Evolutionary conservation across 2,329 filamentous ascomycete species (phyloP).

Genomic region (Thielaviopsis populi): DNA sequence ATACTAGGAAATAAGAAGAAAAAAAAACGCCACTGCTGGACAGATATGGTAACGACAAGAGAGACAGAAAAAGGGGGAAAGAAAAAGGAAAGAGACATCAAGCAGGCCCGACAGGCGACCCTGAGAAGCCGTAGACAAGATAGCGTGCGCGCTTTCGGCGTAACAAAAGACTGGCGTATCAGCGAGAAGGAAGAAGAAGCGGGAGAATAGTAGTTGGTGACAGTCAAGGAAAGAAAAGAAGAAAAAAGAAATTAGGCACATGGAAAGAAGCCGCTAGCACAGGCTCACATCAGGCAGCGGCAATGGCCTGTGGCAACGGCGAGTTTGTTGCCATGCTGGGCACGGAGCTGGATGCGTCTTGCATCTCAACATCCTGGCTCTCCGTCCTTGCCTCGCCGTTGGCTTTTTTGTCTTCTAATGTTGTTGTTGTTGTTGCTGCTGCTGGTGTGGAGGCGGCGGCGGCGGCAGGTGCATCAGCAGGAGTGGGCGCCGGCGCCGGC

Average conservation of each 20-base stretch:
- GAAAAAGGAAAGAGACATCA: background rate
- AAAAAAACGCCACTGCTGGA: background rate
- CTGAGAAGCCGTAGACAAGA: background rate
- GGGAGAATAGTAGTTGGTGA: background rate
- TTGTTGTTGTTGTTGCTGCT: background rate
- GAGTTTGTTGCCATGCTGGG: constrained; percentile 39
- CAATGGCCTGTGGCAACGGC: constrained; percentile 34
- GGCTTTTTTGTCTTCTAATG: constrained; percentile 41
- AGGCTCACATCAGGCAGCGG: constrained; percentile 24
- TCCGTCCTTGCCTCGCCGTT: constrained; percentile 35
- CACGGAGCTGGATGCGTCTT: constrained; percentile 38
- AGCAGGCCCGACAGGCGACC: background rate
- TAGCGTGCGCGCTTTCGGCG: background rate
- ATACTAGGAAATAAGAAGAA: background rate
- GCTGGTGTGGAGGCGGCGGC: background rate
- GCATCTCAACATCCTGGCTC: constrained; percentile 38
- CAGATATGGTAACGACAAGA: background rate
- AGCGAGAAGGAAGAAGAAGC: background rate
- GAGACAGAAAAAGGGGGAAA: background rate
- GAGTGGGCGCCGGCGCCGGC: background rate
- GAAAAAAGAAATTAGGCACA: background rate
- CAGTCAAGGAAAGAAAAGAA: background rate
- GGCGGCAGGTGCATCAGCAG: background rate
- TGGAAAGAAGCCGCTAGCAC: background rate
- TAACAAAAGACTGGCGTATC: constrained; percentile 1